Evolutionary conservation across 768 basidiomycete genomes (phyloP).

Genomic region (Boletellus sp.): DNA sequence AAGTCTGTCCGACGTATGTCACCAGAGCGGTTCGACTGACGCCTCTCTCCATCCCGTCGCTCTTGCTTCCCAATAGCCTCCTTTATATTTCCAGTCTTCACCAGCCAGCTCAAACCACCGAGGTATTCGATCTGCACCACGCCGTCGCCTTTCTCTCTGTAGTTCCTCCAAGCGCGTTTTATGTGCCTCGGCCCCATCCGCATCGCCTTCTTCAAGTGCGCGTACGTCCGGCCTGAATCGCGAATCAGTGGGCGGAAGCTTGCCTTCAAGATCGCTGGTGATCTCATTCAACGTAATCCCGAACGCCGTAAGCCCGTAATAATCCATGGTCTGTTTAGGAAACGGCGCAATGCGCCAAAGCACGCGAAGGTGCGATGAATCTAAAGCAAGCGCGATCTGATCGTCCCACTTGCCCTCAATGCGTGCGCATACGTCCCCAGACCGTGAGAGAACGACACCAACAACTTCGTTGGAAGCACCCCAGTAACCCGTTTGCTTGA

Average conservation of each 20-base stretch:
- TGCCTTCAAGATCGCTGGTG: conserved; percentile 56
- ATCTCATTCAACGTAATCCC: conserved; percentile 81
- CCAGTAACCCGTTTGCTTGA: conserved; percentile 85
- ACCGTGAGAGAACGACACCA: conserved; percentile 52
- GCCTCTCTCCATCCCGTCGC: conserved; percentile 58
- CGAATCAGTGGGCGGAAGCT: conserved; percentile 78
- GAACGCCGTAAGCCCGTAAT: conserved; percentile 81
- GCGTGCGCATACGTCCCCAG: conserved; percentile 52
- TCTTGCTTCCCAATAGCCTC: conserved; percentile 83
- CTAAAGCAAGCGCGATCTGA: conserved; percentile 64
- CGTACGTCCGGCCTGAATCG: conserved; percentile 77
- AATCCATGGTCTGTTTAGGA: conserved; percentile 64
- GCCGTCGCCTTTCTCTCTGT: conserved; percentile 68
- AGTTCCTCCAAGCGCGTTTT: conserved; percentile 71
- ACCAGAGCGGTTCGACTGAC: conserved; percentile 59
- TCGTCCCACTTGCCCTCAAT: conserved; percentile 94
- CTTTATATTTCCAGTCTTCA: conserved; percentile 72
- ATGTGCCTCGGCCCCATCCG: conserved; percentile 67
- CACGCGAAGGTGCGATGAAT: conserved; percentile 63
- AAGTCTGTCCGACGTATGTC: no score
- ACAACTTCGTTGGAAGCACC: conserved; percentile 70
- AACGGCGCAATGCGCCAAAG: conserved; percentile 78
- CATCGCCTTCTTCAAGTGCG: conserved; percentile 73
- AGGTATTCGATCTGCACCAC: conserved; percentile 56
- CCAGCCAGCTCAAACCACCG: conserved; percentile 71